phyloP scores from a whole-genome alignment of 345 rosid species.

The Eucalyptus pumila region DNA sequence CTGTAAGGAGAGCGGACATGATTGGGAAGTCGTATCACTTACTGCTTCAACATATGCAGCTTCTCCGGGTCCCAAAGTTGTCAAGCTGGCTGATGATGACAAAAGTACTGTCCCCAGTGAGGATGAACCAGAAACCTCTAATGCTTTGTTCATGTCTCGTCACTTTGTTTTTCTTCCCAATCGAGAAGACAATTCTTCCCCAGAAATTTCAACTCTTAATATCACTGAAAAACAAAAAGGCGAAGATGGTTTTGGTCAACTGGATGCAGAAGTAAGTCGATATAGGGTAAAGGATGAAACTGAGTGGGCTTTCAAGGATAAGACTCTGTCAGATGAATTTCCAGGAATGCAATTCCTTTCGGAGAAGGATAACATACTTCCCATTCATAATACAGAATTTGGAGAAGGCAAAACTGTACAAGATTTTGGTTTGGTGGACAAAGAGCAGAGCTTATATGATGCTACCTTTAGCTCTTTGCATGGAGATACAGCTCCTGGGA shows the following conservation, averaged over 20 bases:
- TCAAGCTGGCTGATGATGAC: slow-evolving; percentile 20
- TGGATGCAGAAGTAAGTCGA: slow-evolving; percentile 17
- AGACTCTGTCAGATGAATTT: slow-evolving; percentile 43
- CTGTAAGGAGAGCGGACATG: slow-evolving; percentile 40
- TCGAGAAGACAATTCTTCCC: slow-evolving; percentile 53
- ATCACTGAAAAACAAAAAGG: slow-evolving; percentile 18
- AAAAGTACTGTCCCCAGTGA: slow-evolving; percentile 12
- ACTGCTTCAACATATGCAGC: slow-evolving; percentile 94
- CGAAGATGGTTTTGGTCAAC: slow-evolving; percentile 21
- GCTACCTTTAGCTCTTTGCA: slow-evolving; percentile 37
- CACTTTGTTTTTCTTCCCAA: slow-evolving; percentile 76
- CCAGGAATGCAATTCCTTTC: slow-evolving; percentile 30
- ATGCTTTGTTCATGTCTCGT: slow-evolving; percentile 55
- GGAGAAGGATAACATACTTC: slow-evolving; percentile 16
- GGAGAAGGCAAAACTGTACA: slow-evolving; percentile 25
- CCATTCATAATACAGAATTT: slow-evolving; percentile 13
- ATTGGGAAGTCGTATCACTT: slow-evolving; percentile 94
- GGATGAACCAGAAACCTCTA: slow-evolving; percentile 46
- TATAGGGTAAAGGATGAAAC: slow-evolving; percentile 47
- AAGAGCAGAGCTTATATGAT: slow-evolving; percentile 41
- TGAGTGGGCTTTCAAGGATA: slow-evolving; percentile 35
- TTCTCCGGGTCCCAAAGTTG: slow-evolving; percentile 60
- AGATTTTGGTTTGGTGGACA: slow-evolving; percentile 13
- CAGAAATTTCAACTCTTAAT: slow-evolving; percentile 9
- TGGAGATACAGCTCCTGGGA: slow-evolving; percentile 29